Evolutionary conservation across 2,329 filamentous ascomycete genomes (phyloP).

Genomic region (Ophiostoma pallidulum): DNA sequence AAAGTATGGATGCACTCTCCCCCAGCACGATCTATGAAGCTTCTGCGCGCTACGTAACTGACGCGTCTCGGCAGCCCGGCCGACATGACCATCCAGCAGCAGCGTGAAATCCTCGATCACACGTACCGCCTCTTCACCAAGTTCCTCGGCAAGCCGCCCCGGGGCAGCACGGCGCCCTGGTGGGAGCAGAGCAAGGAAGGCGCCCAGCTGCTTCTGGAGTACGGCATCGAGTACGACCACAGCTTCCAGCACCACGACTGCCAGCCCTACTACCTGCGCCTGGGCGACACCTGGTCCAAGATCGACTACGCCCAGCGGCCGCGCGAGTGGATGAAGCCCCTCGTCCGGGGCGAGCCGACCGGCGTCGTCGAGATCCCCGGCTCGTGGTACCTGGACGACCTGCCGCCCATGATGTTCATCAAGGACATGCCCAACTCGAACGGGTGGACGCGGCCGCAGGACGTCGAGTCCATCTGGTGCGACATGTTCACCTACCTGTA

Average conservation of each 20-base stretch:
- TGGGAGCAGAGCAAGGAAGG: slow-evolving; percentile 66
- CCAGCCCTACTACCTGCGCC: slow-evolving; percentile 53
- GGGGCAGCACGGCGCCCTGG: slow-evolving; percentile 63
- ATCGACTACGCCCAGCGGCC: slow-evolving; percentile 57
- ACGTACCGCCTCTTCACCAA: slow-evolving; percentile 62
- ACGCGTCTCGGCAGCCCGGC: too few relatives aligned
- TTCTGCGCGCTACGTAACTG: too few relatives aligned
- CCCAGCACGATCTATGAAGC: too few relatives aligned
- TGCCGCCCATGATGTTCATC: slow-evolving; percentile 65
- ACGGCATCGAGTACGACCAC: slow-evolving; percentile 63
- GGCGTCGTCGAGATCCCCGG: slow-evolving; percentile 59
- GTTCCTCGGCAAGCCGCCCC: slow-evolving; percentile 61
- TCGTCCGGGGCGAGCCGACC: slow-evolving; percentile 48
- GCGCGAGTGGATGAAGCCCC: slow-evolving; percentile 57
- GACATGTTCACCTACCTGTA: slow-evolving; percentile 68
- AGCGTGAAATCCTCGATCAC: slow-evolving; percentile 64
- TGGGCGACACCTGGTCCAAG: slow-evolving; percentile 57
- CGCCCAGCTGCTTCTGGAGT: slow-evolving; percentile 53
- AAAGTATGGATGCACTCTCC: too few relatives aligned
- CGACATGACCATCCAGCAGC: slow-evolving; percentile 60
- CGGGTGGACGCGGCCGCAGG: slow-evolving; percentile 46
- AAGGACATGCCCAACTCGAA: slow-evolving; percentile 55
- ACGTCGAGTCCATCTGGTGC: slow-evolving; percentile 53
- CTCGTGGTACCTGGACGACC: slow-evolving; percentile 55
- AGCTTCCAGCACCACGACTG: slow-evolving; percentile 57